phyloP scores from a whole-genome alignment of 1,139 yeast species.

The Insectozyma bohioensis region DNA sequence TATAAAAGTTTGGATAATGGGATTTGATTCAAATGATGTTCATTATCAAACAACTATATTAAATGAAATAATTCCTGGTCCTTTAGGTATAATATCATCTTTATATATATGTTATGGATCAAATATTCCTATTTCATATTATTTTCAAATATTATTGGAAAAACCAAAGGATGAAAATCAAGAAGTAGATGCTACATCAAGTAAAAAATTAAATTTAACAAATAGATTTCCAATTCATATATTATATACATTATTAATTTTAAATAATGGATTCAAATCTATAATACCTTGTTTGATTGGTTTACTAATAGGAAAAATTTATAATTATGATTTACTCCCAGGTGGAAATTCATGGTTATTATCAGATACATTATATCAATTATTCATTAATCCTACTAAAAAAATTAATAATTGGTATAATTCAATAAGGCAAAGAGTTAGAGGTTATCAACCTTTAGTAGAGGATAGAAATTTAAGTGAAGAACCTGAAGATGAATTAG shows the following conservation, averaged over 20 bases:
- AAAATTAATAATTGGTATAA: conserved; percentile 7
- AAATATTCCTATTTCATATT: conserved; percentile 60
- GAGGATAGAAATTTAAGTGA: conserved; percentile 11
- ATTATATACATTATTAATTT: conserved; percentile 48
- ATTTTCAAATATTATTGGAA: conserved; percentile 48
- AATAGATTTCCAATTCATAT: conserved; percentile 61
- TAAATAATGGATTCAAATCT: conserved; percentile 55
- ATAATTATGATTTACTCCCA: conserved; percentile 57
- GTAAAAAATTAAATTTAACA: conserved; percentile 39
- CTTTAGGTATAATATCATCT: conserved; percentile 61
- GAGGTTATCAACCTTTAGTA: conserved; percentile 17
- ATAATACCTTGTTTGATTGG: conserved; percentile 56
- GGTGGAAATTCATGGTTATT: conserved; percentile 58
- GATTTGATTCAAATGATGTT: conserved; percentile 12
- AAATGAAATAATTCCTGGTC: conserved; percentile 54
- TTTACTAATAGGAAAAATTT: conserved; percentile 56
- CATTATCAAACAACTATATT: conserved; percentile 29
- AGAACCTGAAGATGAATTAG: conserved; percentile 23
- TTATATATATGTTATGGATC: conserved; percentile 56
- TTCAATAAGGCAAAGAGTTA: conserved; percentile 9
- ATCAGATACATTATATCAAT: conserved; percentile 26
- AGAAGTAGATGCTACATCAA: background rate
- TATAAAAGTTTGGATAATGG: conserved; percentile 16
- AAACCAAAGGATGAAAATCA: conserved; percentile 21
- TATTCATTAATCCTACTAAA: conserved; percentile 26